phyloP scores from a whole-genome alignment of 192 early-diverging fungal species.

The Rhizoclosmatium globosum region DNA sequence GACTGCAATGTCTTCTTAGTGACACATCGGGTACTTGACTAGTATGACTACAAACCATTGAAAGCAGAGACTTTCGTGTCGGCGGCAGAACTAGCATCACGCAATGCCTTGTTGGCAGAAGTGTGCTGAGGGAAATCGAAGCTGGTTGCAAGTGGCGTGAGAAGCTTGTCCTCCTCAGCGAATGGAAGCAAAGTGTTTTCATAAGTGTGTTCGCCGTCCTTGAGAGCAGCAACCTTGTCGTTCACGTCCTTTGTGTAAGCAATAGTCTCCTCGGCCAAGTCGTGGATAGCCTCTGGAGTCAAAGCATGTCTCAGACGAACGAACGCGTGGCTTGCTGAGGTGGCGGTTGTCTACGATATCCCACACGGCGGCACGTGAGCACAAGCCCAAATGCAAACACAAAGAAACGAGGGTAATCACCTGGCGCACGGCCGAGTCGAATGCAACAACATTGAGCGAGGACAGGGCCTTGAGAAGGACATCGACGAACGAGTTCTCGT shows the following conservation, averaged over 20 bases:
- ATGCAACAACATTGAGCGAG: neutral
- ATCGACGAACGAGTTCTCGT: conserved; percentile 3
- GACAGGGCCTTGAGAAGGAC: neutral
- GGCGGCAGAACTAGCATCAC: conserved; percentile 45
- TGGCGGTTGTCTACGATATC: neutral
- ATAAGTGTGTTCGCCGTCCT: neutral
- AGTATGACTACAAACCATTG: conserved; percentile 20
- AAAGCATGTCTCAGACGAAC: neutral
- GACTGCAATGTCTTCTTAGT: conserved; percentile 41
- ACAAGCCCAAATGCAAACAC: neutral
- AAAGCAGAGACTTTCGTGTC: conserved; percentile 23
- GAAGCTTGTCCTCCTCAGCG: conserved; percentile 5
- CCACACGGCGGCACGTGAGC: neutral
- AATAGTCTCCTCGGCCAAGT: conserved; percentile 17
- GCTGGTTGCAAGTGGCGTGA: conserved; percentile 8
- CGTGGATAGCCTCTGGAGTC: neutral
- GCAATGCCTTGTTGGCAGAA: conserved; percentile 40
- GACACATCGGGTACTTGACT: neutral
- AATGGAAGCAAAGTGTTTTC: conserved; percentile 22
- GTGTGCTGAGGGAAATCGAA: conserved; percentile 47
- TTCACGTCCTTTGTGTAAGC: conserved; percentile 9
- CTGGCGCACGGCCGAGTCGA: neutral
- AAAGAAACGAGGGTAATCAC: too few species aligned
- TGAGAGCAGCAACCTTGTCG: conserved; percentile 20
- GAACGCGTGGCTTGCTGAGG: neutral